Evolutionary conservation across 108 stramenopile species (phyloP).

Genomic region (Pseudonitzschia multiseries): DNA sequence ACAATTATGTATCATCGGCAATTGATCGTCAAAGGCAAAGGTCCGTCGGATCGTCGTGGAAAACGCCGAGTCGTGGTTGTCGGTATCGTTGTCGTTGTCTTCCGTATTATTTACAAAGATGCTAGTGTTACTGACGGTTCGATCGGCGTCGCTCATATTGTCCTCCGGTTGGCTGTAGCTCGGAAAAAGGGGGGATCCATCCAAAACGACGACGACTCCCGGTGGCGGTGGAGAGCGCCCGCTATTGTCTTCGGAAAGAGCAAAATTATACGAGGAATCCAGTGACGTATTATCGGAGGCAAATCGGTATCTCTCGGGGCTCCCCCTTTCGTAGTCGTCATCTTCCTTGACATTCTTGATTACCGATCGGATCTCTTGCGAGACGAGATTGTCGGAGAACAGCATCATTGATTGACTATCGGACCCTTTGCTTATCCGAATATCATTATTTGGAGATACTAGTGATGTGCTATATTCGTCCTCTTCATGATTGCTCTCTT

Average conservation of each 20-base stretch:
- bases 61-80: background rate
- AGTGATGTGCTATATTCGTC: background rate
- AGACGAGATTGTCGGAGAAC: background rate
- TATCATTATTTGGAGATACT: background rate
- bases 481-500: background rate
- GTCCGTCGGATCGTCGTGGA: background rate
- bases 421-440: background rate
- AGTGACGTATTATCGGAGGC: background rate
- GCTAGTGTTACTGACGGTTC: no score
- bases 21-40: background rate
- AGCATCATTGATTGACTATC: background rate
- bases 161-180: background rate
- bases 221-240: background rate
- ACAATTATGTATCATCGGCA: background rate
- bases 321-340: background rate
- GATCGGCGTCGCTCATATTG: background rate
- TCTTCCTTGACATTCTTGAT: background rate
- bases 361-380: background rate
- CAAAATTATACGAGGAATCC: background rate
- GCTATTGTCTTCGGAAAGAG: background rate
- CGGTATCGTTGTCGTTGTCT: background rate
- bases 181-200: conserved; percentile 6
- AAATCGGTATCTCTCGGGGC: background rate
- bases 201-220: conserved; percentile 8
- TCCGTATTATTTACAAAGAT: background rate